Conservation (phyloP, 768 basidiomycete species). For the Antrodiella citrinella region DNA sequence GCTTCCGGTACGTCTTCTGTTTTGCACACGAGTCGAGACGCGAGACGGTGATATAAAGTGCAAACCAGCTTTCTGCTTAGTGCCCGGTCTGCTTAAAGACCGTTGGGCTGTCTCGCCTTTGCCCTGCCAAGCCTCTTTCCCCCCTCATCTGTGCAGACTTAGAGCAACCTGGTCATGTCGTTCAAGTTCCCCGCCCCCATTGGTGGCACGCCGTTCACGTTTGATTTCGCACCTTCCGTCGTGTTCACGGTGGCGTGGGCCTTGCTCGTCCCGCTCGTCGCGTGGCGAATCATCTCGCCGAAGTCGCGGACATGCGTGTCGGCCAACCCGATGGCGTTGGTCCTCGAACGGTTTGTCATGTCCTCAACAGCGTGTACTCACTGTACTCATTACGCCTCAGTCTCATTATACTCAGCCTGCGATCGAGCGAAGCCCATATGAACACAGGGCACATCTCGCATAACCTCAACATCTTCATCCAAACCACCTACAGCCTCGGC, state of each 20-base stretch:
- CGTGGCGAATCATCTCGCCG: conserved; percentile 9
- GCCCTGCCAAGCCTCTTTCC: too few species aligned
- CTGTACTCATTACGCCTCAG: not conserved
- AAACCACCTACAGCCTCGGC: not conserved
- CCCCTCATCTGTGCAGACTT: too few species aligned
- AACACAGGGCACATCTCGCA: not conserved
- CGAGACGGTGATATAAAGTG: too few species aligned
- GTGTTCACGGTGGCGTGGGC: conserved; percentile 16
- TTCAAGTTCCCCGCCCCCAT: not conserved
- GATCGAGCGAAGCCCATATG: not conserved
- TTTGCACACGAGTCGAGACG: too few species aligned
- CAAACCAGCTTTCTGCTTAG: too few species aligned
- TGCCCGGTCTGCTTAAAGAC: too few species aligned
- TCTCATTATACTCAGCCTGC: not conserved
- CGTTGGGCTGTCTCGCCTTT: too few species aligned
- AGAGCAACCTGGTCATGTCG: too few species aligned
- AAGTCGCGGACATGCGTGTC: conserved; percentile 10
- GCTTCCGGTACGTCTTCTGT: too few species aligned
- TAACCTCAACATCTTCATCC: not conserved
- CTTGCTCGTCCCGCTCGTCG: conserved; percentile 9
- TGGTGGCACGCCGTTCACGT: not conserved
- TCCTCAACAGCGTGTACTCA: not conserved
- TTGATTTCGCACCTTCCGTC: conserved; percentile 19
- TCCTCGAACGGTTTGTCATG: conserved; percentile 15
- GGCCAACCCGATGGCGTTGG: conserved; percentile 10